Evolutionary conservation across 805 yeast species (phyloP).

Genomic region (Candida methanosorbosa): DNA sequence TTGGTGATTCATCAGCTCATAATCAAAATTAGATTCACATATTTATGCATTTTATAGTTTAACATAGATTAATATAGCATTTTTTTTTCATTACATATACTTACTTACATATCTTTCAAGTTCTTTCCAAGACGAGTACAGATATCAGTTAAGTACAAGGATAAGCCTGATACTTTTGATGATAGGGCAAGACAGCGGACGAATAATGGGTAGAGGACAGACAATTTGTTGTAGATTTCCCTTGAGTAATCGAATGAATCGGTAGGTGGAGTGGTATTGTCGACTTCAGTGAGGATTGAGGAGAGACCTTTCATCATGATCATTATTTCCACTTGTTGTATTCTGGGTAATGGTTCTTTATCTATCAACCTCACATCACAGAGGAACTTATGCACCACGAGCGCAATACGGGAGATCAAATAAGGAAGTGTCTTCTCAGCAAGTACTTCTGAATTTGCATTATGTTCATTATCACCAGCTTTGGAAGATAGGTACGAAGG

Average conservation of each 20-base stretch:
- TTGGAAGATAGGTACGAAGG: not conserved
- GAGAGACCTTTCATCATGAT: conserved; percentile 39
- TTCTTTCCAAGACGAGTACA: conserved; percentile 10
- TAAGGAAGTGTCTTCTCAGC: conserved; percentile 31
- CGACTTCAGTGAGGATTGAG: no score
- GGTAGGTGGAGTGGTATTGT: no score
- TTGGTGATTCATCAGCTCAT: no score
- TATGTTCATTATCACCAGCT: not conserved
- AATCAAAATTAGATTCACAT: no score
- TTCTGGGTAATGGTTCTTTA: conserved; percentile 53
- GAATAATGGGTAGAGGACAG: conserved; percentile 13
- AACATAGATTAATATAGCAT: no score
- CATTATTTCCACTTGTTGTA: conserved; percentile 58
- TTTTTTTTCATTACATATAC: not conserved
- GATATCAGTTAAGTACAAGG: conserved; percentile 8
- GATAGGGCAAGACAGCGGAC: conserved; percentile 13
- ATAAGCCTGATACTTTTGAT: conserved; percentile 9
- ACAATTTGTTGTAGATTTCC: no score
- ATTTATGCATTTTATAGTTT: no score
- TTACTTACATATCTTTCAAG: no score
- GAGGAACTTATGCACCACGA: conserved; percentile 53
- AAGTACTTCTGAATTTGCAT: conserved; percentile 6
- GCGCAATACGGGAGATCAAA: conserved; percentile 48
- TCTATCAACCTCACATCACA: conserved; percentile 54
- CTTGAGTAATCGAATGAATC: no score